Conservation (phyloP, 768 basidiomycete species). For the Termitomyces sp. region DNA sequence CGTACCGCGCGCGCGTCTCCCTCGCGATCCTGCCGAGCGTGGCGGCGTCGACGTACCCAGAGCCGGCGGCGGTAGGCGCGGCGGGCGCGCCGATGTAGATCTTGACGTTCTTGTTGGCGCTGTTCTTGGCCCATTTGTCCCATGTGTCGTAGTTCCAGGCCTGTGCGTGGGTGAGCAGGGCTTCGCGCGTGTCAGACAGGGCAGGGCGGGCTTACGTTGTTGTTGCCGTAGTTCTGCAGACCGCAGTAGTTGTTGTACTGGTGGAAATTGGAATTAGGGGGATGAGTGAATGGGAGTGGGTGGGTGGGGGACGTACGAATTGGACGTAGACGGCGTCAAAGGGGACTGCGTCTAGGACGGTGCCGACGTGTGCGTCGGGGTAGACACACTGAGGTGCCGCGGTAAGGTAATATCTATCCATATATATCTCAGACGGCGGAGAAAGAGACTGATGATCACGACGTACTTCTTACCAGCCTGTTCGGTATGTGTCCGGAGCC, state of each 20-base stretch:
- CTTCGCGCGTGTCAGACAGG: too few relatives aligned
- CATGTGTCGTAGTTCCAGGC: conserved; percentile 41
- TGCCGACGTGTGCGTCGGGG: conserved; percentile 52
- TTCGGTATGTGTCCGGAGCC: conserved; percentile 36
- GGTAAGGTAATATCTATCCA: conserved; percentile 46
- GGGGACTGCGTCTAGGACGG: conserved; percentile 47
- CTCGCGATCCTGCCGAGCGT: conserved; percentile 34
- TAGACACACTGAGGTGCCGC: conserved; percentile 54
- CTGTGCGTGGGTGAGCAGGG: too few relatives aligned
- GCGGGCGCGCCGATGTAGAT: conserved; percentile 54
- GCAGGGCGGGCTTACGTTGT: conserved; percentile 26
- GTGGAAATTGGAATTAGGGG: not conserved
- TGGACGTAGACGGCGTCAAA: conserved; percentile 69
- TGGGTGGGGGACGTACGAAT: conserved; percentile 20
- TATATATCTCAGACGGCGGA: not conserved
- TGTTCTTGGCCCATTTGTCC: conserved; percentile 54
- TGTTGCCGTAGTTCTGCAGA: conserved; percentile 33
- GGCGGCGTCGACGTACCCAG: conserved; percentile 41
- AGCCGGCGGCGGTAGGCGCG: conserved; percentile 40
- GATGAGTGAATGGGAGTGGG: too few relatives aligned
- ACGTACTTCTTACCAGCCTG: conserved; percentile 43
- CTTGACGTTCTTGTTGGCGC: conserved; percentile 47
- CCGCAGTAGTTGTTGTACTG: conserved; percentile 20
- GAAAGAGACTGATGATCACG: too few relatives aligned
- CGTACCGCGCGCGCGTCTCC: conserved; percentile 36